Conservation (phyloP, 1,139 yeast genomes). For the Magnusiomyces sp. region DNA sequence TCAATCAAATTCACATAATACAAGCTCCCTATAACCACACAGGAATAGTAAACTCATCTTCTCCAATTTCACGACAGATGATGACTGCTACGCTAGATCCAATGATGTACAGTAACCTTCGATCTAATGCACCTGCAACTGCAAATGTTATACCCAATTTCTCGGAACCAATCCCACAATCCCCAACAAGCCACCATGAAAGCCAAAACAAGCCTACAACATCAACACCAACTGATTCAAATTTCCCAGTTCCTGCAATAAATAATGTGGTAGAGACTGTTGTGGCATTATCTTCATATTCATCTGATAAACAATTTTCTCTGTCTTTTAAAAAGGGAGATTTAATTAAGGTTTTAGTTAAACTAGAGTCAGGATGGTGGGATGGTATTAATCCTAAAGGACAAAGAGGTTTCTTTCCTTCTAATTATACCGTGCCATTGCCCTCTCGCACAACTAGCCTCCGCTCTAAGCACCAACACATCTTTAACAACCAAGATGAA, state of each 20-base stretch:
- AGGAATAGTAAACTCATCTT: too few relatives aligned
- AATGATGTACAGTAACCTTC: too few relatives aligned
- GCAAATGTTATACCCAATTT: too few relatives aligned
- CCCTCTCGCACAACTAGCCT: background rate
- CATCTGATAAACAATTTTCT: slow-evolving; percentile 60
- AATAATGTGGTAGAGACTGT: slow-evolving; percentile 19
- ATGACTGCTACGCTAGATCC: too few relatives aligned
- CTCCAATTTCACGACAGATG: too few relatives aligned
- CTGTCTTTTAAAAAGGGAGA: slow-evolving; percentile 55
- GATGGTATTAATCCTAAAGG: slow-evolving; percentile 27
- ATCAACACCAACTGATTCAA: background rate
- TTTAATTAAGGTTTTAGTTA: slow-evolving; percentile 50
- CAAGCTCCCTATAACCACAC: too few relatives aligned
- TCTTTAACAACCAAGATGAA: too few relatives aligned
- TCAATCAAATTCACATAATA: too few relatives aligned
- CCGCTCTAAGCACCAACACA: background rate
- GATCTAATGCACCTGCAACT: too few relatives aligned
- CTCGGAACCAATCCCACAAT: too few relatives aligned
- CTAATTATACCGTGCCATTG: slow-evolving; percentile 26
- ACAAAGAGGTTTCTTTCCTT: slow-evolving; percentile 33
- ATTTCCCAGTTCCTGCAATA: background rate
- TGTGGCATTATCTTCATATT: slow-evolving; percentile 54
- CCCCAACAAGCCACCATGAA: too few relatives aligned
- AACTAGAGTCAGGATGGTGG: slow-evolving; percentile 36
- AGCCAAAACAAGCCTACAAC: background rate